Conservation (phyloP, 441 rosid genomes). For the Aleurites moluccanus region DNA sequence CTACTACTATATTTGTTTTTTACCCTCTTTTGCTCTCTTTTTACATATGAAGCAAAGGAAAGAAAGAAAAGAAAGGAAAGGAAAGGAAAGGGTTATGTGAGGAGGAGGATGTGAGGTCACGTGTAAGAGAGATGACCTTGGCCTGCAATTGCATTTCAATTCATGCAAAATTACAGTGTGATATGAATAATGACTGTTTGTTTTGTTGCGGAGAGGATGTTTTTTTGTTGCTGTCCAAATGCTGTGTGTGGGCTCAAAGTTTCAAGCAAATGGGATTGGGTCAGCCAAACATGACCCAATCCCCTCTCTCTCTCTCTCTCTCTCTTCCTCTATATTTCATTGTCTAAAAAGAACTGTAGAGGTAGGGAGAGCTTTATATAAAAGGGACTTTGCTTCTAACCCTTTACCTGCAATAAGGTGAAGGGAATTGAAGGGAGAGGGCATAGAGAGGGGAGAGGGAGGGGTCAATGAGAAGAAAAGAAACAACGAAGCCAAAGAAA, state of each 20-base stretch:
- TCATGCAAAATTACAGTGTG: constrained; percentile 52
- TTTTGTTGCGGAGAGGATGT: constrained; percentile 45
- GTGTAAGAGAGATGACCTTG: constrained; percentile 32
- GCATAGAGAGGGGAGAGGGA: constrained; percentile 8
- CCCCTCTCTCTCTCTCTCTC: constrained; percentile 5
- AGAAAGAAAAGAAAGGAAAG: not conserved
- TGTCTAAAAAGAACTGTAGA: constrained; percentile 4
- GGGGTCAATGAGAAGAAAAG: constrained; percentile 36
- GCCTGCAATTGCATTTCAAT: constrained; percentile 32
- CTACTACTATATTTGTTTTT: not conserved
- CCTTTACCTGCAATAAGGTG: constrained; percentile 30
- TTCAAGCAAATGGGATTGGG: constrained; percentile 37
- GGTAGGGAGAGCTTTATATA: constrained; percentile 28
- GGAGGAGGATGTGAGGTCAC: too few relatives aligned
- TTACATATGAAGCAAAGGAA: too few relatives aligned
- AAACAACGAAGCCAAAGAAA: not conserved
- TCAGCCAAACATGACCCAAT: constrained; percentile 18
- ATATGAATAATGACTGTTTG: constrained; percentile 50
- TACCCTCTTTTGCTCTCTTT: too few relatives aligned
- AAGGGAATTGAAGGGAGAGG: constrained; percentile 17
- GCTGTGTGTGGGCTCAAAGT: constrained; percentile 47
- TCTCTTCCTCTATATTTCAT: not conserved
- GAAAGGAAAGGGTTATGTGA: constrained; percentile 26
- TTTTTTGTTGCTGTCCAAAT: constrained; percentile 52
- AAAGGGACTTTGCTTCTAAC: constrained; percentile 20